These are phyloP conservation scores for Albatrellus sp. DNA, from an alignment of 1,284 basidiomycete genomes.

Conservation along the genomic window DNA sequence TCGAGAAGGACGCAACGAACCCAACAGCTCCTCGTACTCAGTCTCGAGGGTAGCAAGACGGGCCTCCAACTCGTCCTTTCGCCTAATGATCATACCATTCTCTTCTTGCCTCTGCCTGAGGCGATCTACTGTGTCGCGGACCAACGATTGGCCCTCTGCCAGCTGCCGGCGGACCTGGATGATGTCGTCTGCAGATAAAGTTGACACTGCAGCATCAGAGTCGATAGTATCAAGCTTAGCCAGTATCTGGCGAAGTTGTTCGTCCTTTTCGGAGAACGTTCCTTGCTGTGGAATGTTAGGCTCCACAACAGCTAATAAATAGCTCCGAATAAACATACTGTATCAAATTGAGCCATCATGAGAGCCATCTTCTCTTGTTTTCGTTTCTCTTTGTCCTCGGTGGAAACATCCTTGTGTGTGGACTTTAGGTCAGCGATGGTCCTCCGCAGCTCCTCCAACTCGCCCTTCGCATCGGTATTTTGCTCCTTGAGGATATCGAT, in stretches of 20 bases:
- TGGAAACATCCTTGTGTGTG: conserved; percentile 74
- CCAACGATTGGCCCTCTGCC: conserved; percentile 75
- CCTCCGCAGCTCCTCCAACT: conserved; percentile 85
- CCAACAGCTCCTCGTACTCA: conserved; percentile 93
- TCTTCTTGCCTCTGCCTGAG: conserved; percentile 87
- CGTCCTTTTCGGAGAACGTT: conserved; percentile 87
- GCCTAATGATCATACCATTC: conserved; percentile 73
- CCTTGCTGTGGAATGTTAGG: conserved; percentile 43
- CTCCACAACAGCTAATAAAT: neutral
- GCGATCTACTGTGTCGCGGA: conserved; percentile 85
- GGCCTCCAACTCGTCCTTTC: conserved; percentile 82
- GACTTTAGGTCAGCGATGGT: conserved; percentile 71
- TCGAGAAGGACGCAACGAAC: conserved; percentile 24
- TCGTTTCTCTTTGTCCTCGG: conserved; percentile 95
- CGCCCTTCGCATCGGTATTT: conserved; percentile 77
- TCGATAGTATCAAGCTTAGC: conserved; percentile 75
- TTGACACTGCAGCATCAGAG: conserved; percentile 38
- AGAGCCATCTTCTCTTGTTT: conserved; percentile 99
- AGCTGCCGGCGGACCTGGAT: conserved; percentile 76
- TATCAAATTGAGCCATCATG: conserved; percentile 99
- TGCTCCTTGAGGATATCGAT: conserved; percentile 95
- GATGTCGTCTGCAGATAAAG: conserved; percentile 67
- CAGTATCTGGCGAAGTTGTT: conserved; percentile 76
- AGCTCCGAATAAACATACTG: conserved; percentile 37
- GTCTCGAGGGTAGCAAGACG: conserved; percentile 75